Base-by-base conservation (phyloP, 2,329 filamentous ascomycete genomes). In the Beauveria australis region DNA sequence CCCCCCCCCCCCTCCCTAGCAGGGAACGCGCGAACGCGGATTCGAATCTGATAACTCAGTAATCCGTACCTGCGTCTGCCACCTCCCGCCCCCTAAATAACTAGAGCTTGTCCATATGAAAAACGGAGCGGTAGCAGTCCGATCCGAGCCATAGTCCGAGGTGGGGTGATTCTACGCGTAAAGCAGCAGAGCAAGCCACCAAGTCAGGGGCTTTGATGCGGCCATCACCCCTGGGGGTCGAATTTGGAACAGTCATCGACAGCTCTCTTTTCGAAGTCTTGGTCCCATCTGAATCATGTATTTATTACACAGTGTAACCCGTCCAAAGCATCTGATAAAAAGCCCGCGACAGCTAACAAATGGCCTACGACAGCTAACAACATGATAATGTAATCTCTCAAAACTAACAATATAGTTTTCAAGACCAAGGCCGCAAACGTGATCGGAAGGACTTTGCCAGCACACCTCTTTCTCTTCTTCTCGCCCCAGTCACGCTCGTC, bases 121-220 rank as follows among this genome's bases (percentile, higher is more conserved):
- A 19, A 22, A 46, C 5, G 10, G 14, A n/a, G 37, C 26, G 37
- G 22, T 30, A 53, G 52, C 53, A 46, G 53, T 55, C 53, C 53
- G 53, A 55, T 55, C 53, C 53, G 53, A 55, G 53, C 53, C 24
- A n/a, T 46, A 55, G 26, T 44, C 53, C 53, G 53, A 55, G 53
- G 40, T 55, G 53, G 53, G 40, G 53, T 55, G 24, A 55, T 44
- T 44, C 9, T 40, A 14, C 53, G 53, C 53, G 53, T 55, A 55
- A 55, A 55, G 53, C 40, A 55, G 8, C 37, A 46, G 40, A 55
- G 40, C 24, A 26, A 55, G 40, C 24, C 40, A 40, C 14, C 18
- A 8, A 8, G 24, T 53, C 49, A 53, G 19, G 33, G 49, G 49
- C 19, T 24, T 16, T 40, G 28, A 22, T 16, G 49, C 30, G 49